These are phyloP conservation scores for Mycena galopus DNA, from an alignment of 768 basidiomycete species.

Conservation along the genomic window DNA sequence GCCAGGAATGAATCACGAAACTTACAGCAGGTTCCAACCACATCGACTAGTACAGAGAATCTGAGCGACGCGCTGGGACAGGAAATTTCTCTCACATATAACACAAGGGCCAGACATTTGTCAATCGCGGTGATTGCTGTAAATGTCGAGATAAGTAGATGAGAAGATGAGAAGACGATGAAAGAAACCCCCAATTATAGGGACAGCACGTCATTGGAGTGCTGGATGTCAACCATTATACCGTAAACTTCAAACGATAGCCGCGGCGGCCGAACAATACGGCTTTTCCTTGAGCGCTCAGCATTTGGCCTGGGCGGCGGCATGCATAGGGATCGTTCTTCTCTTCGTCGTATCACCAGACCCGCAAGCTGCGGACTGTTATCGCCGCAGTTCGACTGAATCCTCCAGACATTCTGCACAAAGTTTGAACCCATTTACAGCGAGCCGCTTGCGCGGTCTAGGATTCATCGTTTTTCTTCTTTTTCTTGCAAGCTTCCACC, in stretches of 20 bases:
- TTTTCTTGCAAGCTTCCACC: not conserved
- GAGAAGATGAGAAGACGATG: not conserved
- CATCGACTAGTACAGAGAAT: not conserved
- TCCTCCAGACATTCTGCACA: not conserved
- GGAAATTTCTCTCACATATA: not conserved
- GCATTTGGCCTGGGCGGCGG: not conserved
- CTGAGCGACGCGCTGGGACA: not conserved
- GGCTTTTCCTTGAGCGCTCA: not conserved
- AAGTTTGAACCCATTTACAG: not conserved
- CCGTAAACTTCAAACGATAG: no score
- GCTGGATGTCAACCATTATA: not conserved
- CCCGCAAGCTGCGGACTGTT: no score
- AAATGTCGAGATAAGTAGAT: not conserved
- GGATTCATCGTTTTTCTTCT: not conserved
- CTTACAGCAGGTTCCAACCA: slow-evolving; percentile 14
- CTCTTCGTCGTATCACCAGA: not conserved
- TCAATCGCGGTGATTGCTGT: not conserved
- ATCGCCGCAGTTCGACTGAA: not conserved
- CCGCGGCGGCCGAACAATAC: no score
- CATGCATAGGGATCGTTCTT: not conserved
- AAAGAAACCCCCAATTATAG: not conserved
- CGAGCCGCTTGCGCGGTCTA: not conserved
- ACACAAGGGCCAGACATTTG: slow-evolving; percentile 6
- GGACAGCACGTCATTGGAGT: not conserved
- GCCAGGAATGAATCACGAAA: not conserved